A percentile compares a stretch with the other conserved stretches of the same genome.
These are phyloP conservation scores for Mycena indigotica DNA, from an alignment of 768 basidiomycete species.

Conservation along the genomic window DNA sequence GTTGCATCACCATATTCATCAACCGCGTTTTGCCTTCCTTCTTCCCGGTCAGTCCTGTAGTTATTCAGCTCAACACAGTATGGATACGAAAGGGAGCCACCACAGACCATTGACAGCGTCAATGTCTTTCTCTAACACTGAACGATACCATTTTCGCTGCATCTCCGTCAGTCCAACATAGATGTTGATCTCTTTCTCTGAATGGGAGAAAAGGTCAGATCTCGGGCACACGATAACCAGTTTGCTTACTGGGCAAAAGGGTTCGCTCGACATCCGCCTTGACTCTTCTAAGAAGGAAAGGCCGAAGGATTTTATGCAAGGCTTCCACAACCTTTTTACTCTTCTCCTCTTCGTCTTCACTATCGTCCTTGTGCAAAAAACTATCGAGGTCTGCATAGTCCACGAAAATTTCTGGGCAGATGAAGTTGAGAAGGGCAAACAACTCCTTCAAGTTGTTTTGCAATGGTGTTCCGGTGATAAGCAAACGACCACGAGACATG, in stretches of 20 bases:
- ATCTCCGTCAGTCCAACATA: conserved; percentile 96
- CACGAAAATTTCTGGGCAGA: conserved; percentile 94
- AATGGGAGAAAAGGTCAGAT: too few relatives aligned
- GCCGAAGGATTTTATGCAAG: conserved; percentile 92
- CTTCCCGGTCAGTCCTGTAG: conserved; percentile 83
- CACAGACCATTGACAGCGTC: conserved; percentile 91
- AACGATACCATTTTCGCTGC: conserved; percentile 98
- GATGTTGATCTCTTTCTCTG: conserved; percentile 98
- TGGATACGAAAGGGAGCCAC: not conserved
- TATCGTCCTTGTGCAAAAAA: conserved; percentile 88
- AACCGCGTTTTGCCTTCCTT: conserved; percentile 97
- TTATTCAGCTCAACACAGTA: not conserved
- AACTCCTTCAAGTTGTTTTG: conserved; percentile 98
- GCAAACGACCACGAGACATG: conserved; percentile 80
- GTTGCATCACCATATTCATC: conserved; percentile 99
- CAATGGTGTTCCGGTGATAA: conserved; percentile 96
- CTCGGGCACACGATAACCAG: too few relatives aligned
- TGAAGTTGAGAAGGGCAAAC: conserved; percentile 91
- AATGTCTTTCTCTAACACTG: conserved; percentile 95
- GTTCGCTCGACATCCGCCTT: conserved; percentile 98
- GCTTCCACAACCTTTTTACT: conserved; percentile 96
- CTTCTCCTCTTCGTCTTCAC: conserved; percentile 76
- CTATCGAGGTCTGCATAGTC: conserved; percentile 89
- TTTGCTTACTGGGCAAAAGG: conserved; percentile 73
- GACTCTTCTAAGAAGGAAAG: conserved; percentile 91